Evolutionary conservation across 1,139 yeast genomes (phyloP), one percentile per base, ranked within the genome.

Genomic region (Candida tetrigidarum): DNA sequence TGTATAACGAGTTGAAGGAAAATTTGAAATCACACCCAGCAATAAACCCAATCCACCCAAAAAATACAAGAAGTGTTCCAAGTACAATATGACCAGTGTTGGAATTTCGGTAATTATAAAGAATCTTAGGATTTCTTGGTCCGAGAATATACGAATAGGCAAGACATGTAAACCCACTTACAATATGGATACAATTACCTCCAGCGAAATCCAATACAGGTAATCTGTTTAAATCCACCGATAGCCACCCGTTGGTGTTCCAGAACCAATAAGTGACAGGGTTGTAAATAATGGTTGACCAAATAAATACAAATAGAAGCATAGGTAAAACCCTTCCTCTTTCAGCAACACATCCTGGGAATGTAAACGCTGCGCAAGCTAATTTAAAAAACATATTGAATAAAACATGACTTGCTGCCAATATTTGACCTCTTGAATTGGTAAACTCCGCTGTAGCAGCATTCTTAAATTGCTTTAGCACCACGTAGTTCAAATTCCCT

Each of bases 201-300:
- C 87, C 87, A 0, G 87, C 86, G 60, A 80, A 81, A 60, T 82
- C 87, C 16, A 82, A 62, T 1, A 78, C 83, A 0, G 83, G 83
- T 9, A 74, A 55, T 37, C 64, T 62, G 25, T 60, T 53, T 36
- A 65, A 58, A 46, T 71, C 73, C 0, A 66, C 60, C 1, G 75
- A 68, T 27, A 81, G 69, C 86, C 86, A 82, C 2, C 87, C 87
- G 45, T 73, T 63, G 8, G 62, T 53, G 57, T 81, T 81, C 87
- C 87, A 82, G 52, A 81, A 75, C 87, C 87, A 82, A 57, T 80
- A 81, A 2, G 83, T 81, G 1, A 81, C 76, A 0, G 87, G 87
- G 54, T 81, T 81, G 56, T 82, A 82, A n/a, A 82, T 79, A 10
- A 81, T 59, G 3, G 74, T 64, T 9, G 82, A 71, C 86, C 87